A percentile compares a stretch with the other conserved stretches of the same genome.
Conservation (phyloP, 2,329 filamentous ascomycete species). For the Myriosclerotinia duriaeana region DNA sequence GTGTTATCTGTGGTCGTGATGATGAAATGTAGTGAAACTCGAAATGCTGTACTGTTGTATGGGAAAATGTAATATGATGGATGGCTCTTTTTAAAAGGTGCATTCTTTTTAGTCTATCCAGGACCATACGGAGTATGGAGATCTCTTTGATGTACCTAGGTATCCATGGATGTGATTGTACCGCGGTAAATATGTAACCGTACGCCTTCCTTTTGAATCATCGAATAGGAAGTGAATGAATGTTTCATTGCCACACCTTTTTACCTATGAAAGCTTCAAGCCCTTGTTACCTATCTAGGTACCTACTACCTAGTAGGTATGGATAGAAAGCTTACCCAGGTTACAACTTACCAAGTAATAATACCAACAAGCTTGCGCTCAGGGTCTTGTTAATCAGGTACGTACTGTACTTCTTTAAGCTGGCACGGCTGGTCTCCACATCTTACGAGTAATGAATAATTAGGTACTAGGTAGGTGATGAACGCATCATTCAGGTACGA, state of each 20-base stretch:
- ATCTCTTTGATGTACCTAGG: background rate
- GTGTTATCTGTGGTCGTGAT: slow-evolving; percentile 4
- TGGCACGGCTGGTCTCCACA: background rate
- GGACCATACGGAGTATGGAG: background rate
- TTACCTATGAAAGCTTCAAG: too few species aligned
- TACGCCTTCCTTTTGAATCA: background rate
- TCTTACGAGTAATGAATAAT: background rate
- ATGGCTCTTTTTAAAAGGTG: background rate
- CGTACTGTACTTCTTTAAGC: background rate
- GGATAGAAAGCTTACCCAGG: too few species aligned
- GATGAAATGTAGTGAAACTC: slow-evolving; percentile 11
- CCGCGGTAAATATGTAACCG: background rate
- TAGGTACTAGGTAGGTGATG: background rate
- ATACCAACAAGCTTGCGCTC: background rate
- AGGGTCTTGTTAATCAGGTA: slow-evolving; percentile 8
- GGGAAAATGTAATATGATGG: background rate
- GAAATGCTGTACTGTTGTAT: background rate
- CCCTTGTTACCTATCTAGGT: too few species aligned
- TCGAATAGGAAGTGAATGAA: slow-evolving; percentile 3
- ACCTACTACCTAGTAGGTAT: too few species aligned
- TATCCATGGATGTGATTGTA: background rate
- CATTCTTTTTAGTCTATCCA: background rate
- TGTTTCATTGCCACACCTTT: too few species aligned
- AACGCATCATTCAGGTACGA: too few species aligned
- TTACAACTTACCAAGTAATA: background rate